Evolutionary conservation across 208 protist species (phyloP).

Genomic region (Crithidia fasciculata): DNA sequence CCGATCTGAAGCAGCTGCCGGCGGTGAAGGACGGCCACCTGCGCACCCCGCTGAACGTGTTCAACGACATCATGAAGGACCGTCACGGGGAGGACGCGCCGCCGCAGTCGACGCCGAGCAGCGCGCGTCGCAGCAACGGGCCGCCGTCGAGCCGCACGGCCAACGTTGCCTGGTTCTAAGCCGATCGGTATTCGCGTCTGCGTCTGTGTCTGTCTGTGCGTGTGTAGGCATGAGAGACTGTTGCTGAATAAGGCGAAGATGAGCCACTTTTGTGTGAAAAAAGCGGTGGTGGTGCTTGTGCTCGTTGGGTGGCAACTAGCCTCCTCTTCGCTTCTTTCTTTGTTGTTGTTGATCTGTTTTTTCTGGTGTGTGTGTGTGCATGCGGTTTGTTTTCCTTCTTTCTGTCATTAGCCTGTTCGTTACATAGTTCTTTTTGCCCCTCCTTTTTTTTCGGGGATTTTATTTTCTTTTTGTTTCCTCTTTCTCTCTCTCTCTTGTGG

Average conservation of each 20-base stretch:
- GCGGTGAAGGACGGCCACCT: constrained; percentile 66
- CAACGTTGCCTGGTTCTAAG: constrained; percentile 64
- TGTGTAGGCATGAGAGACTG: no score
- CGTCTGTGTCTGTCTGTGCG: no score
- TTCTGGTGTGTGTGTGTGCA: constrained; percentile 1
- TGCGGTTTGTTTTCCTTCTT: constrained; percentile 2
- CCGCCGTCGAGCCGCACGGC: constrained; percentile 24
- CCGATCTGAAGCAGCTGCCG: constrained; percentile 55
- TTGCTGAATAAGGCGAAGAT: no score
- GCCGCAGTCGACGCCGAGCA: constrained; percentile 25
- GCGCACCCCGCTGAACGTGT: constrained; percentile 81
- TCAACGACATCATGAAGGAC: constrained; percentile 69
- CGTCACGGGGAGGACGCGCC: constrained; percentile 57
- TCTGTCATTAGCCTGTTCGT: constrained; percentile 6
- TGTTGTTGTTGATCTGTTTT: background rate
- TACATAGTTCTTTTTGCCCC: background rate
- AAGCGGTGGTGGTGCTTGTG: no score
- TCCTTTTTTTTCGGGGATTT: no score
- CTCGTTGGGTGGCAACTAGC: no score
- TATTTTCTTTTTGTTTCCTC: no score
- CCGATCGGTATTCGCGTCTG: no score
- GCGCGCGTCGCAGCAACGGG: constrained; percentile 27
- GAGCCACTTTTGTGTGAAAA: no score
- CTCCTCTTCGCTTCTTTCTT: background rate
- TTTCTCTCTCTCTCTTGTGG: no score